Conservation (phyloP, 441 rosid species). For the Populus hybrid region DNA sequence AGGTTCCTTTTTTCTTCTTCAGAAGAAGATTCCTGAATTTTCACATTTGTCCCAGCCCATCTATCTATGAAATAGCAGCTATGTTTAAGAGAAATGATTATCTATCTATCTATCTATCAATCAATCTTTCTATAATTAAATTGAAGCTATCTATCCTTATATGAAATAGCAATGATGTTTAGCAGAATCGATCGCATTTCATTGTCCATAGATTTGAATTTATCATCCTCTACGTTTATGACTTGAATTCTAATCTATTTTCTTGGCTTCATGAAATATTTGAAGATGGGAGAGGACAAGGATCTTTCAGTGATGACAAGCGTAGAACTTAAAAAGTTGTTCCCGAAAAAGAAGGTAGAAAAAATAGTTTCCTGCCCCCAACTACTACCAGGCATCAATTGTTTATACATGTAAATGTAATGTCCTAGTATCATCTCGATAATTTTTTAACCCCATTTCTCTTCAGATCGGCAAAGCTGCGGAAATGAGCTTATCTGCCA, state of each 20-base stretch:
- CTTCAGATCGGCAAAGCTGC: slow-evolving; percentile 57
- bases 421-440: neutral
- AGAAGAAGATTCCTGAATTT: too few species aligned
- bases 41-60: too few species aligned
- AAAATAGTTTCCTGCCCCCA: neutral
- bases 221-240: neutral
- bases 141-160: neutral
- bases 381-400: neutral
- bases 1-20: too few species aligned
- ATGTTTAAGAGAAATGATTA: neutral
- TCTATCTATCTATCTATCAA: neutral
- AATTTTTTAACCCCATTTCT: neutral
- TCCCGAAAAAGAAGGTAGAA: slow-evolving; percentile 57
- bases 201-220: neutral
- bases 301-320: slow-evolving; percentile 68
- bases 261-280: slow-evolving; percentile 15
- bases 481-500: slow-evolving; percentile 80
- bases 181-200: neutral
- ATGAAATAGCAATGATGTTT: neutral
- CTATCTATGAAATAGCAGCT: too few species aligned
- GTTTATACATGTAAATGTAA: neutral
- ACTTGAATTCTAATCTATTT: neutral
- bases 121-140: neutral
- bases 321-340: slow-evolving; percentile 76
- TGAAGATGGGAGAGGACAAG: slow-evolving; percentile 84